Evolutionary conservation across 2,329 filamentous ascomycete species (phyloP).

Genomic region (Sclerotinia borealis): DNA sequence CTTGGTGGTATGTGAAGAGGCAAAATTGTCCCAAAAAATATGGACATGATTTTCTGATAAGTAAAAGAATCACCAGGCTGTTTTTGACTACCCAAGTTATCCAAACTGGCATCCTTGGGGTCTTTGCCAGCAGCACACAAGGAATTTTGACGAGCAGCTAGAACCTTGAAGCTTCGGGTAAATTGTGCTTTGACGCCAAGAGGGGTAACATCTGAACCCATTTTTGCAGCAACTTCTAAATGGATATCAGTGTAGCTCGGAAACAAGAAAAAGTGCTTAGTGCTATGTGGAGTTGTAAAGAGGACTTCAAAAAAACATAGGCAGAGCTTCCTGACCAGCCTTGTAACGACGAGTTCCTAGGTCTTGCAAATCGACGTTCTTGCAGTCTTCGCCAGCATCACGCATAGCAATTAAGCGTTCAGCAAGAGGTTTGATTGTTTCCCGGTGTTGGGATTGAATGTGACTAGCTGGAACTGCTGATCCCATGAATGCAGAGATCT

Average conservation of each 20-base stretch:
- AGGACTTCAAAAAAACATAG: neutral
- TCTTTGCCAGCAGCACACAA: conserved; percentile 41
- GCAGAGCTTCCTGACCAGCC: conserved; percentile 11
- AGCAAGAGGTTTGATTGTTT: conserved; percentile 6
- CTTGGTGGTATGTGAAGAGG: neutral
- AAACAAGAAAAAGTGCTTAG: neutral
- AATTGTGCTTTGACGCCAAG: conserved; percentile 57
- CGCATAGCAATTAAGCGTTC: conserved; percentile 9
- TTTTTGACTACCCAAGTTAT: neutral
- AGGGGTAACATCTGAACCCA: conserved; percentile 46
- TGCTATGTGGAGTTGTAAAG: neutral
- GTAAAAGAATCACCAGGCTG: neutral
- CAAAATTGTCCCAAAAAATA: neutral
- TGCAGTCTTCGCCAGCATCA: neutral
- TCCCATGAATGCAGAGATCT: neutral
- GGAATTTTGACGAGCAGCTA: conserved; percentile 43
- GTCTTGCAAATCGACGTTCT: conserved; percentile 3
- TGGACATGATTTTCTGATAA: neutral
- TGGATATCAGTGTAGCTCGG: neutral
- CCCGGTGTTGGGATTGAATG: neutral
- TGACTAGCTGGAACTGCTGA: neutral
- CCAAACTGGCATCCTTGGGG: conserved; percentile 29
- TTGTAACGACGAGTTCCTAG: conserved; percentile 5
- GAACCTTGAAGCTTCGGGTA: conserved; percentile 44
- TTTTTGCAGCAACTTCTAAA: neutral